Conservation (phyloP, 768 basidiomycete species). For the Kwoniella dendrophila region DNA sequence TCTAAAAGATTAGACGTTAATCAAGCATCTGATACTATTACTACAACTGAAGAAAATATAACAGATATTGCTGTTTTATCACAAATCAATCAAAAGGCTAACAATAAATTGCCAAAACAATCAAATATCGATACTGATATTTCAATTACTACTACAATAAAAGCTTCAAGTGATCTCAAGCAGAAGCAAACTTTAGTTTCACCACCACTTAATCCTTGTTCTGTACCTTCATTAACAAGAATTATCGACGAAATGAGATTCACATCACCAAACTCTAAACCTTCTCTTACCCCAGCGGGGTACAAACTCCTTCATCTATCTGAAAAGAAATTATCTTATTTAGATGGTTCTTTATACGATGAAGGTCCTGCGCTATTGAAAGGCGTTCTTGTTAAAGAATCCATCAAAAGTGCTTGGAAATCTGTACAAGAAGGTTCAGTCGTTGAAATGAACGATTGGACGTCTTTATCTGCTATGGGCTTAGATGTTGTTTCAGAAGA, state of each 20-base stretch:
- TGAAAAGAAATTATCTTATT: conserved; percentile 38
- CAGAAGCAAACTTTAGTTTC: not conserved
- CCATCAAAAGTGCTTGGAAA: conserved; percentile 45
- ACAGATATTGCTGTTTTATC: not conserved
- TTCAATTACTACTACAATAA: conserved; percentile 10
- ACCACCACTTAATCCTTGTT: conserved; percentile 4
- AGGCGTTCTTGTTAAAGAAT: conserved; percentile 39
- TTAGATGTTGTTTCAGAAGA: conserved; percentile 47
- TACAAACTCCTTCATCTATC: conserved; percentile 44
- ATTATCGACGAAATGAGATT: conserved; percentile 39
- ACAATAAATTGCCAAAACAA: too few relatives aligned
- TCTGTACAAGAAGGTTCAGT: conserved; percentile 36
- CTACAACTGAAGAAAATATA: conserved; percentile 1
- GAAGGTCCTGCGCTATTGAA: conserved; percentile 29
- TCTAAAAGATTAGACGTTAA: conserved; percentile 8
- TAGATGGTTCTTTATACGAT: conserved; percentile 35
- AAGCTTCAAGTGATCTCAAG: not conserved
- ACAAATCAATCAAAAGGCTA: not conserved
- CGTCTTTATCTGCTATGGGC: conserved; percentile 34
- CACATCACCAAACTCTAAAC: conserved; percentile 29
- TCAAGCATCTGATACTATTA: not conserved
- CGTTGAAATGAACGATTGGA: conserved; percentile 40
- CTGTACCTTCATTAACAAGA: not conserved
- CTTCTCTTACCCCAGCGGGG: conserved; percentile 44
- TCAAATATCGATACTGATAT: too few relatives aligned